A percentile compares a stretch with the other conserved stretches of the same genome.
Evolutionary conservation across 345 rosid genomes (phyloP).

Genomic region (Syzygium jambos): DNA sequence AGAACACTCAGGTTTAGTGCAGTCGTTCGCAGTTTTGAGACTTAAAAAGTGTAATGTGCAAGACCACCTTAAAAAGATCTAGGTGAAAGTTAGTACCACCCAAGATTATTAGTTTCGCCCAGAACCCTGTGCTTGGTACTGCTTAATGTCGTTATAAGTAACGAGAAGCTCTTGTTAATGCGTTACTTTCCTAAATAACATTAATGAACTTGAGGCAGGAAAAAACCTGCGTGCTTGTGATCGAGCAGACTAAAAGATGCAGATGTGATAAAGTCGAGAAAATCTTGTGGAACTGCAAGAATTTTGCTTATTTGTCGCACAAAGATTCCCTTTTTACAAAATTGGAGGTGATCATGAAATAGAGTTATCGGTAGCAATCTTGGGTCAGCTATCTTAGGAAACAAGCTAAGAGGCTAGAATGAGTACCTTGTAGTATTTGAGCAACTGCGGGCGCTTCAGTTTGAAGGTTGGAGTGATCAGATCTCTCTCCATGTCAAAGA

Average conservation of each 20-base stretch:
- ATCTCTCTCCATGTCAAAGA: conserved; percentile 79
- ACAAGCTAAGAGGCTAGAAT: not conserved
- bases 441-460: conserved; percentile 86
- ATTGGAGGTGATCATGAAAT: not conserved
- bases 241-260: not conserved
- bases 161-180: not conserved
- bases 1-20: not conserved
- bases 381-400: not conserved
- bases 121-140: not conserved
- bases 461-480: conserved; percentile 85
- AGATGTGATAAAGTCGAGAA: not conserved
- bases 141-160: not conserved
- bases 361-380: not conserved
- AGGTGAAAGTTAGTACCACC: not conserved
- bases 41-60: not conserved
- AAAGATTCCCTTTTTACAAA: not conserved
- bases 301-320: not conserved
- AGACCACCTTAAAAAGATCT: not conserved
- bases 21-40: not conserved
- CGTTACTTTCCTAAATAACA: not conserved
- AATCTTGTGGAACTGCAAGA: not conserved
- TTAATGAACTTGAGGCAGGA: not conserved
- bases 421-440: conserved; percentile 66
- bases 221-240: not conserved
- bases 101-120: not conserved